Evolutionary conservation across 2,329 filamentous ascomycete species (phyloP), one percentile per base, ranked within the genome.

Genomic region (Leptodontidium sp.): DNA sequence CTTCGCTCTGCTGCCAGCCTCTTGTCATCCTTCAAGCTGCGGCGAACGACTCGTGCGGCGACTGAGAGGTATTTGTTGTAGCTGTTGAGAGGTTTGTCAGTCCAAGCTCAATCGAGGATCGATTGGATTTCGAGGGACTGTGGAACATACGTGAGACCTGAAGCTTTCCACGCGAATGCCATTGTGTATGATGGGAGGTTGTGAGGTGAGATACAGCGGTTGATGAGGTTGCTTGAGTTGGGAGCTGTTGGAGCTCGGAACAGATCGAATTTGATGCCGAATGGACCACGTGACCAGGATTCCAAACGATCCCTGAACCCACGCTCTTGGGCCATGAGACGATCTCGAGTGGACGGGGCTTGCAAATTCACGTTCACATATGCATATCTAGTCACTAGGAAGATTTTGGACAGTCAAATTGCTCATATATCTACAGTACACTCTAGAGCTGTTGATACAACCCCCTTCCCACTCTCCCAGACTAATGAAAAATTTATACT

Each of bases 31-130:
- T 98, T 98, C 82, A 99, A 88, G 82, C 94, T 97, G 82, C 93
- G 92, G 86, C 97, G 96, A 82, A 99, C 93, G 80, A 93, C 92
- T 84, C 94, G 94, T 84, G 94, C 90, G 80, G 96, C 94, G 85
- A 99, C 89, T 80, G 94, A 90, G 81, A 99, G 91, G 91, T 98
- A 98, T 86, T 94, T 96, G 91, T 99, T 99, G 93, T 99, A 99
- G 86, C 96, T 99, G 82, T 81, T 74, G 64, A 78, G 82, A 79
- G 82, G 45, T 69, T 73, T 65, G 73, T 79, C 64, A 79, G 76
- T 73, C 53, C 24, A 67, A 64, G 53, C 70, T 78, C 75, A 71
- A 71, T 75, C 70, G 66, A 12, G 57, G 21, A 21, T 9, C 11
- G 29, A 58, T 24, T 55, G 35, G 38, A 38, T n/a, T 43, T 43